These are phyloP conservation scores for Ettlia oleoabundans DNA, from an alignment of 139 green algal genomes.

Conservation along the genomic window DNA sequence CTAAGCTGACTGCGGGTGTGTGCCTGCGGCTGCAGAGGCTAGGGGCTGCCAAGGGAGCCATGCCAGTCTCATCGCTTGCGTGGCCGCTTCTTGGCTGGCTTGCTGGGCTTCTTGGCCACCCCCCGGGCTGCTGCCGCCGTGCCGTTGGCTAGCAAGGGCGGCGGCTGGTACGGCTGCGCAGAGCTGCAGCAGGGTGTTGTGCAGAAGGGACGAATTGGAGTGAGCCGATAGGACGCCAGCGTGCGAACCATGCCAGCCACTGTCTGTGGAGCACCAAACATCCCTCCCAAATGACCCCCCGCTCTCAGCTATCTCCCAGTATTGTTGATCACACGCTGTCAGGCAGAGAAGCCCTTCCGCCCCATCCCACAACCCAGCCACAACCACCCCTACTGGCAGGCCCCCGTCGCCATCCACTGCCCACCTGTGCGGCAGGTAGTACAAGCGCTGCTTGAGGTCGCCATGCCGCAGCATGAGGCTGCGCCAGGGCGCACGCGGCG, in stretches of 20 bases:
- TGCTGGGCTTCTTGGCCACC: slow-evolving; percentile 30
- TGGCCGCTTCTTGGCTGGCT: slow-evolving; percentile 37
- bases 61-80: slow-evolving; percentile 27
- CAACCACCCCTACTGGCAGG: not conserved
- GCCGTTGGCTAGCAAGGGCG: not conserved
- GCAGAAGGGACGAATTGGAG: no score
- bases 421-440: slow-evolving; percentile 57
- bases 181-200: not conserved
- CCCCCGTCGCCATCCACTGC: not conserved
- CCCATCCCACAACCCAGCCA: no score
- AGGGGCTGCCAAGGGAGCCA: not conserved
- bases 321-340: no score
- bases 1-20: no score
- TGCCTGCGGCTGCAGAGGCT: not conserved
- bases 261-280: no score
- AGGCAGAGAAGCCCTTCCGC: no score
- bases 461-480: slow-evolving; percentile 74
- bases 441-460: slow-evolving; percentile 66
- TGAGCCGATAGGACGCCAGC: no score
- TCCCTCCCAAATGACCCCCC: no score
- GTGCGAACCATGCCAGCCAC: not conserved
- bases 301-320: no score
- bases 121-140: not conserved
- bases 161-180: not conserved
- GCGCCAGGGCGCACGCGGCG: slow-evolving; percentile 48